Evolutionary conservation across 2,329 filamentous ascomycete genomes (phyloP), one percentile per base, ranked within the genome.

Genomic region (Aspergillus texensis): DNA sequence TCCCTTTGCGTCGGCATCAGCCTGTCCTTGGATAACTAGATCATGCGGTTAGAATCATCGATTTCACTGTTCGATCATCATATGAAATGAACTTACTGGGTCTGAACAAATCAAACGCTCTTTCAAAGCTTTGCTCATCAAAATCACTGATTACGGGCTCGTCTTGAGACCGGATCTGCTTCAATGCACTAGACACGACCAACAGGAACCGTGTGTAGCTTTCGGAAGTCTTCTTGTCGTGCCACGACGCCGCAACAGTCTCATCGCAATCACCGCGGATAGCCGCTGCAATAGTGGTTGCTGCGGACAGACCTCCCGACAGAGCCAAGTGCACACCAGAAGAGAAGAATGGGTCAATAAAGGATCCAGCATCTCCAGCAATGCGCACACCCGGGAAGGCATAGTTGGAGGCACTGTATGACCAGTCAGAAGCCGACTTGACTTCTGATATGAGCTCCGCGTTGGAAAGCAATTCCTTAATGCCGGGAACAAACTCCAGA

Each of bases 261-360:
- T 85, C 82, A 55, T 71, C 65, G 52, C 68, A 74, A 16, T 84
- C 69, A 8, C 62, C 62, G 3, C 55, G 36, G 11, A 55, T 30
- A 6, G 58, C 36, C 1, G 62, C 62, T 6, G 24, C 34, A 26
- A 84, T 82, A 0, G 82, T 81, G 1, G 71, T 72, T 2, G 81
- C 82, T 0, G 83, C 82, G 0, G 82, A 80, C 0, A 85, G 75
- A 6, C 74, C 82, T 14, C 77, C 71, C 1, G 72, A 60, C 0
- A 84, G 45, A 3, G 83, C 82, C 1, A 84, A 71, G 62, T 85
- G 82, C 4, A 82, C 76, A 9, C 82, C 82, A 0, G 81, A 84
- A 0, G 79, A 82, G 71, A 84, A 85, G 64, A 75, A 79, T 0
- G 81, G 81, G 61, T 84, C 81, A 65, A 84, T 82, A 62, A 84